Base-by-base conservation (phyloP, 352 stramenopile genomes). In the Globisporangium mamillatum region DNA sequence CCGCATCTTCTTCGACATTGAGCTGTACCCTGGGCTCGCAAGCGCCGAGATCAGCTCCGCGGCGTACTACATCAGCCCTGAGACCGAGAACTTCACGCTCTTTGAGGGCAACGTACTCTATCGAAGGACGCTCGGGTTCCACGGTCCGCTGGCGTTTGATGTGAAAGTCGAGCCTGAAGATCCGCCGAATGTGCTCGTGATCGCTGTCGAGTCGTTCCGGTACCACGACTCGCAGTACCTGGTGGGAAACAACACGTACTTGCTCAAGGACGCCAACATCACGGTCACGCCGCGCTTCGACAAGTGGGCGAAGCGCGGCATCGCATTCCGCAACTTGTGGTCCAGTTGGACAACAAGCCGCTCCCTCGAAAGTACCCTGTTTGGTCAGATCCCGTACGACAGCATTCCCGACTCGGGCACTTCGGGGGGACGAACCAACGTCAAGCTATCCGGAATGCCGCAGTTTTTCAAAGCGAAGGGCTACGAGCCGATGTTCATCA, bases 341-440 rank as follows among this genome's bases (percentile, higher is more conserved):
- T 90, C 82, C 10, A 88, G 78, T 54, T 88, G 74, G 73, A 61
- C 72, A 14, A 88, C 82, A 18, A 90, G 80, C 72, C 78, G 82
- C 2, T 87, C 82, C 0, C 38, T 90, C 0, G 80, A 88, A 61
- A 86, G 78, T 52, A 76, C 87, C 36, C 48, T 87, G 25, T 90
- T 79, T 60, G 82, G 68, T 0, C 80, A 90, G 56, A 46, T 90
- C 8, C 71, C 79, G 5, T 84, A 80, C 53, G 74, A 88, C 38
- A 76, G 69, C 38, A 64, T 80, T 18, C 52, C 66, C 0, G 63
- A 85, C 55, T 76, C 76, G 0, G 81, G 78, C 8, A 83, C 79
- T 52, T 75, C 73, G 8, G 61, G 63, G 4, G 76, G 75, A 18
- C 75, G 69, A 38, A 34, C 68, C 22, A 46, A 69, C 8, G 70